A percentile compares a stretch with the other conserved stretches of the same genome.
These are phyloP conservation scores for Huntiella moniliformis DNA, from an alignment of 2,329 filamentous ascomycete genomes.

Conservation along the genomic window DNA sequence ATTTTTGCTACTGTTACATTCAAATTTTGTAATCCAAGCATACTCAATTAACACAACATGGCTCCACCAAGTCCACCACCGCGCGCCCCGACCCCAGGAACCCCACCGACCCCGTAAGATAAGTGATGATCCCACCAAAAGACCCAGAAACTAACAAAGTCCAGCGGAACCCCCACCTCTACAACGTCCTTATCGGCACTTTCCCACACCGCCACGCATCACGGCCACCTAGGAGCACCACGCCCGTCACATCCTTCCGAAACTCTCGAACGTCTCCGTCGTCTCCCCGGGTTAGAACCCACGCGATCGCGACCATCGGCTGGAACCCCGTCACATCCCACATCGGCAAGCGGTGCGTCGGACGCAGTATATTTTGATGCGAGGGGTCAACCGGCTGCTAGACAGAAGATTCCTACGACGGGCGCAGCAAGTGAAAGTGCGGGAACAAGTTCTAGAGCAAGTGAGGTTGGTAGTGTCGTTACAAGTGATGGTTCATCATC, in stretches of 20 bases:
- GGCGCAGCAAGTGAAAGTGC: conserved; percentile 75
- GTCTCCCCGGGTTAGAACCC: background rate
- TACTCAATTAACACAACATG: background rate
- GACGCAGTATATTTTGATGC: conserved; percentile 57
- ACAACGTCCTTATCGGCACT: conserved; percentile 83
- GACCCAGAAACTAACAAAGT: conserved; percentile 2
- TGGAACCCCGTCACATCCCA: too few relatives aligned
- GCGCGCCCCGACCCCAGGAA: background rate
- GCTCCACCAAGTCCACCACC: background rate
- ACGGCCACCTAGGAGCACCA: conserved; percentile 84
- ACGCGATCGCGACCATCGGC: background rate
- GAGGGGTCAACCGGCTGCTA: conserved; percentile 45
- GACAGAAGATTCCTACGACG: conserved; percentile 71
- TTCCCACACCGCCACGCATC: conserved; percentile 89
- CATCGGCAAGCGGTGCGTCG: conserved; percentile 7
- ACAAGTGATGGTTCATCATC: too few relatives aligned
- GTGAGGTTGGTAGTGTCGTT: too few relatives aligned
- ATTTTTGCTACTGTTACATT: too few relatives aligned
- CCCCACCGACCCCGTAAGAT: too few relatives aligned
- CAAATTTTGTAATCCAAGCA: too few relatives aligned
- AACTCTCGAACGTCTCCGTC: conserved; percentile 20
- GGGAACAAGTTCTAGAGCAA: conserved; percentile 12
- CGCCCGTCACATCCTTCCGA: conserved; percentile 64
- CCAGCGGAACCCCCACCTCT: conserved; percentile 75
- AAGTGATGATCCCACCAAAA: background rate